Percentiles rank a stretch among this genome's conserved stretches.
These are phyloP conservation scores for Claviceps capensis DNA, from an alignment of 2,329 filamentous ascomycete species.

Conservation along the genomic window DNA sequence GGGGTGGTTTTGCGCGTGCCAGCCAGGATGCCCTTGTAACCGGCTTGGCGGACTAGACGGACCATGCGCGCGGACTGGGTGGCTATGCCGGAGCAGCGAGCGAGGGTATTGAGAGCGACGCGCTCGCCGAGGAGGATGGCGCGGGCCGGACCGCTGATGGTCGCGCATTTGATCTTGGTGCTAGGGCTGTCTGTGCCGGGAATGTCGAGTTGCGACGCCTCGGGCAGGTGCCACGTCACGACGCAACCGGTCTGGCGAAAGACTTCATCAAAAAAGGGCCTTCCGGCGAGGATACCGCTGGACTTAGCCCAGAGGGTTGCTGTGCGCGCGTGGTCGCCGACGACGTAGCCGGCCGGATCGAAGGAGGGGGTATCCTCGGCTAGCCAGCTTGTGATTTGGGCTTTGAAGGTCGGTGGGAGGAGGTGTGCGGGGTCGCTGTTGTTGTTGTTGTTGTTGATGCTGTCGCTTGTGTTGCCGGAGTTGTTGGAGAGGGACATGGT, in stretches of 20 bases:
- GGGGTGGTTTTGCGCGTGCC: conserved; percentile 96
- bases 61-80: conserved; percentile 48
- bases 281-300: conserved; percentile 72
- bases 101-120: conserved; percentile 81
- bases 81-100: conserved; percentile 83
- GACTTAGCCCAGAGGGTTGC: conserved; percentile 58
- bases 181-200: conserved; percentile 1
- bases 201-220: conserved; percentile 41
- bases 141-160: conserved; percentile 71
- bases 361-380: conserved; percentile 93
- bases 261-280: conserved; percentile 91
- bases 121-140: conserved; percentile 78
- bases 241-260: conserved; percentile 80
- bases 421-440: conserved; percentile 33
- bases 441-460: background rate
- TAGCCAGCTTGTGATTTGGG: conserved; percentile 69
- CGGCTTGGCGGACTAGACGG: conserved; percentile 43
- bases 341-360: conserved; percentile 95
- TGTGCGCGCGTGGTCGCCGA: conserved; percentile 53
- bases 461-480: background rate
- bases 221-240: conserved; percentile 75
- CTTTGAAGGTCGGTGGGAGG: conserved; percentile 74
- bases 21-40: conserved; percentile 74
- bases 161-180: conserved; percentile 49
- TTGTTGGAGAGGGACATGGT: background rate